Conservation (phyloP, 192 early-diverging fungal genomes). For the Funneliformis mosseae region DNA sequence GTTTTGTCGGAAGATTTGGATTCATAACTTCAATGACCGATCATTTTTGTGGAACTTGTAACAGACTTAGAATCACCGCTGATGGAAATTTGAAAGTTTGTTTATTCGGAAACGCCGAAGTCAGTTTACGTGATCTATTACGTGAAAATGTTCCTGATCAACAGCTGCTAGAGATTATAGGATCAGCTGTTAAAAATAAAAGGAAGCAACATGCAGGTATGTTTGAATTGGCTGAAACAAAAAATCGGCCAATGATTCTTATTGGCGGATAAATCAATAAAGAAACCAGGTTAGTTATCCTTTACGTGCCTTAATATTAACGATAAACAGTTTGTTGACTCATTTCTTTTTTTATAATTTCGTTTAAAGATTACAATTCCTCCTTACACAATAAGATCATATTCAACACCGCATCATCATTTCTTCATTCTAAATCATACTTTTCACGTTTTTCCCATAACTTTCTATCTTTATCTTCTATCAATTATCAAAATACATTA, state of each 20-base stretch:
- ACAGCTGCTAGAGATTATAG: conserved; percentile 71
- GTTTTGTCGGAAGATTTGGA: conserved; percentile 86
- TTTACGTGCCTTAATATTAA: not conserved
- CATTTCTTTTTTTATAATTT: not conserved
- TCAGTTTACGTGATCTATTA: conserved; percentile 80
- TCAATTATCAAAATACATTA: not conserved
- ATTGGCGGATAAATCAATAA: conserved; percentile 78
- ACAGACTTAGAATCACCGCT: conserved; percentile 88
- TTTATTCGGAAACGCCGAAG: conserved; percentile 91
- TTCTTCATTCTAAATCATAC: not conserved
- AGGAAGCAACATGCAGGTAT: conserved; percentile 95
- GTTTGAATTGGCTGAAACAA: conserved; percentile 75
- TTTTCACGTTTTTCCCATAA: not conserved
- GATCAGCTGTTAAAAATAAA: conserved; percentile 82
- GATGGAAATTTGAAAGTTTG: conserved; percentile 96
- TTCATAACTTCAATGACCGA: conserved; percentile 99
- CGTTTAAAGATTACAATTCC: too few relatives aligned
- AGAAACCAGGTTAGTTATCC: not conserved
- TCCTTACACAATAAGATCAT: not conserved
- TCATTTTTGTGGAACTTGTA: conserved; percentile 94
- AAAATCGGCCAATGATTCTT: conserved; percentile 93
- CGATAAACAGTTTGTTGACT: not conserved
- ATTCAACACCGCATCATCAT: not conserved
- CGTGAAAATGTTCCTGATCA: conserved; percentile 64
- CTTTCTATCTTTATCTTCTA: not conserved